Evolutionary conservation across 2,329 filamentous ascomycete species (phyloP).

Genomic region (Aspergillus sclerotialis): DNA sequence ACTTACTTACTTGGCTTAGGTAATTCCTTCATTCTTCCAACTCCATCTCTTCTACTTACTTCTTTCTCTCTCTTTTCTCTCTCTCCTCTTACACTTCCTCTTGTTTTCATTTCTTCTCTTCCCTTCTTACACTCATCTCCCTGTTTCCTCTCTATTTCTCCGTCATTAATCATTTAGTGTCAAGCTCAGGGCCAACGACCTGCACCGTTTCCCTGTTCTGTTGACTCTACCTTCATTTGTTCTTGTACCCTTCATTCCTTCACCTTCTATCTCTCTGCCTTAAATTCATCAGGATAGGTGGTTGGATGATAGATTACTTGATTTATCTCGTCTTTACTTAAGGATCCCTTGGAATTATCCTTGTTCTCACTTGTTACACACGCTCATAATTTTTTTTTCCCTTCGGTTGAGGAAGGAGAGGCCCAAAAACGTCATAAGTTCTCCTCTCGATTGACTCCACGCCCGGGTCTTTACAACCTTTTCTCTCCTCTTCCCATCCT

Average conservation of each 20-base stretch:
- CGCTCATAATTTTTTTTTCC: conserved; percentile 17
- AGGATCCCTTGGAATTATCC: neutral
- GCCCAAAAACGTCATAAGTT: conserved; percentile 34
- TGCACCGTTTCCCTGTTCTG: conserved; percentile 35
- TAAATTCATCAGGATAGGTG: neutral
- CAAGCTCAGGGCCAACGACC: conserved; percentile 28
- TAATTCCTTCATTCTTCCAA: neutral
- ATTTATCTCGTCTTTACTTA: neutral
- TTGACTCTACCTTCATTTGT: conserved; percentile 19
- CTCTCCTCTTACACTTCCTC: conserved; percentile 1
- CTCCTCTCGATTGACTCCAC: conserved; percentile 23
- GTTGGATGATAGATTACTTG: neutral
- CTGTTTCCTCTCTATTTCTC: conserved; percentile 1
- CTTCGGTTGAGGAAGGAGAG: conserved; percentile 21
- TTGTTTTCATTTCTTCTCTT: neutral
- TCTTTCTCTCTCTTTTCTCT: conserved; percentile 3
- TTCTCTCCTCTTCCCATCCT: conserved; percentile 15
- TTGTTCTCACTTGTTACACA: conserved; percentile 6
- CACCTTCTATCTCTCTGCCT: conserved; percentile 5
- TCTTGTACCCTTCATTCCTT: conserved; percentile 12
- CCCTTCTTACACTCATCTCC: conserved; percentile 1
- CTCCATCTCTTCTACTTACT: conserved; percentile 9
- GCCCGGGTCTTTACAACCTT: conserved; percentile 22
- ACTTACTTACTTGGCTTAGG: too few relatives aligned
- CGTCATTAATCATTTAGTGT: conserved; percentile 6